Conservation (phyloP, 352 stramenopile species). For the Vaucheria bursata region DNA sequence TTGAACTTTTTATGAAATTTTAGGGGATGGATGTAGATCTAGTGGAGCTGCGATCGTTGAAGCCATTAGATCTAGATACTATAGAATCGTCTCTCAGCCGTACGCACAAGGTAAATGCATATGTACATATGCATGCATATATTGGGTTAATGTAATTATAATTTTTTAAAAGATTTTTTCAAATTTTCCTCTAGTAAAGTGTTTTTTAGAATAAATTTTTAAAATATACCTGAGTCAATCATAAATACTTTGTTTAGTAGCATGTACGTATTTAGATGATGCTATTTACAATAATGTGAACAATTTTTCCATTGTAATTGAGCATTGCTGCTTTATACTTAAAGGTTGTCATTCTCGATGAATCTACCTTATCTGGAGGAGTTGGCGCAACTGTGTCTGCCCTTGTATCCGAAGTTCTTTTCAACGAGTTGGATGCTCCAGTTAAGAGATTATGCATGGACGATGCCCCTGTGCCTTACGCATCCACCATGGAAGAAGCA, state of each 20-base stretch:
- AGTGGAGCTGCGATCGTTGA: conserved; percentile 72
- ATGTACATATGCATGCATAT: too few relatives aligned
- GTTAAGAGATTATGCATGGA: conserved; percentile 74
- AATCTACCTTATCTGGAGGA: conserved; percentile 67
- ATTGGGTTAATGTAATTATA: conserved; percentile 7
- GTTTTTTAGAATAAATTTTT: too few relatives aligned
- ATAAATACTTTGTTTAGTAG: too few relatives aligned
- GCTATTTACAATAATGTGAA: too few relatives aligned
- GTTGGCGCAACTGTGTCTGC: conserved; percentile 72
- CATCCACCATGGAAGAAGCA: conserved; percentile 68
- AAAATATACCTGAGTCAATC: too few relatives aligned
- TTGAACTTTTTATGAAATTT: too few relatives aligned
- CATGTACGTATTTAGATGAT: too few relatives aligned
- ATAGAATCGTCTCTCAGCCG: conserved; percentile 61
- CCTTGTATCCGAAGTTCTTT: conserved; percentile 66
- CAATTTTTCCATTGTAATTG: too few relatives aligned
- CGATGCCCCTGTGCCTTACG: conserved; percentile 75
- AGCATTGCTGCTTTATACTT: too few relatives aligned
- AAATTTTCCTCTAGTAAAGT: too few relatives aligned
- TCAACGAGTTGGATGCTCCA: conserved; percentile 71
- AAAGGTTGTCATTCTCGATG: conserved; percentile 54
- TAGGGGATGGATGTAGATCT: conserved; percentile 70
- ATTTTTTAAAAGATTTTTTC: conserved; percentile 3
- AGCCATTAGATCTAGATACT: conserved; percentile 74
- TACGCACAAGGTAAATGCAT: conserved; percentile 63